Evolutionary conservation across 2,329 filamentous ascomycete genomes (phyloP).

Genomic region (Arthrobotrys sinensis): DNA sequence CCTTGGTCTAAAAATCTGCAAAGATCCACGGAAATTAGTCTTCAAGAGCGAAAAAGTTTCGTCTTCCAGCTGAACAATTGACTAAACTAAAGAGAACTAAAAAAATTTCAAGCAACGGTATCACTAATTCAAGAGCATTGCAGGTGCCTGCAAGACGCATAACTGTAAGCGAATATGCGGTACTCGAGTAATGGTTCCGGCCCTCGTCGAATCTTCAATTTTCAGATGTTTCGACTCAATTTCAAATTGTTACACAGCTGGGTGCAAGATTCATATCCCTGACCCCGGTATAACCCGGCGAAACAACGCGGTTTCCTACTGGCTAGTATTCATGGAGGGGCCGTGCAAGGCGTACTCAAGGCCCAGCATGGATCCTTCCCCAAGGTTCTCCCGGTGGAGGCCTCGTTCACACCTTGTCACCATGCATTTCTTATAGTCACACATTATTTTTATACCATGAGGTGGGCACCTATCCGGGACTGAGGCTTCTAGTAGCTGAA

Average conservation of each 20-base stretch:
- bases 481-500: constrained; percentile 36
- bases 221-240: constrained; percentile 42
- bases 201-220: constrained; percentile 25
- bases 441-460: constrained; percentile 39
- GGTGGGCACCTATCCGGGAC: constrained; percentile 31
- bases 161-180: constrained; percentile 56
- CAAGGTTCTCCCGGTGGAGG: constrained; percentile 20
- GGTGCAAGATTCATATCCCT: constrained; percentile 33
- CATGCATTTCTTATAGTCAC: constrained; percentile 9
- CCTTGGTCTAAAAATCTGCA: constrained; percentile 24
- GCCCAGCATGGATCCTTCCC: constrained; percentile 28
- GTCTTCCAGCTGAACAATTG: constrained; percentile 31
- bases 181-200: constrained; percentile 23
- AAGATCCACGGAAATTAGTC: constrained; percentile 22
- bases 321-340: constrained; percentile 33
- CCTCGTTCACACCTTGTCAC: constrained; percentile 29
- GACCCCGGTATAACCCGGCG: constrained; percentile 39
- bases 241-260: constrained; percentile 60
- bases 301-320: constrained; percentile 37
- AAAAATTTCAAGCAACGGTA: constrained; percentile 24
- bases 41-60: constrained; percentile 23
- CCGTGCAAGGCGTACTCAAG: constrained; percentile 57
- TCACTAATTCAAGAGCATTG: constrained; percentile 49
- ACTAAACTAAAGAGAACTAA: constrained; percentile 1
- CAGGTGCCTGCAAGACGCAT: constrained; percentile 46